A percentile compares a stretch with the other conserved stretches of the same genome.
phyloP scores from a whole-genome alignment of 169 alveolate genomes.

The Eimeria mitis region DNA sequence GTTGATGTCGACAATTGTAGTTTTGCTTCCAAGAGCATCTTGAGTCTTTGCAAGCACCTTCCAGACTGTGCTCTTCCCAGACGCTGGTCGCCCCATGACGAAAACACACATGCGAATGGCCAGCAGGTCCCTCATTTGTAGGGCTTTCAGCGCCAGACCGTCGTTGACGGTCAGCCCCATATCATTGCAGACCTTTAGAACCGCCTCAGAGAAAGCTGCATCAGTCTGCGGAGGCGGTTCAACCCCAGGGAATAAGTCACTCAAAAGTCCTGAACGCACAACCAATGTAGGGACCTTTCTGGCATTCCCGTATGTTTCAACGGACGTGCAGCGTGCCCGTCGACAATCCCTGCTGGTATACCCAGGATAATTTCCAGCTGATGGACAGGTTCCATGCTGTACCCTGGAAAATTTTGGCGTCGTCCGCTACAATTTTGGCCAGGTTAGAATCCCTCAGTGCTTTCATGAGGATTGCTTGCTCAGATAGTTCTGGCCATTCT shows the following conservation, averaged over 20 bases:
- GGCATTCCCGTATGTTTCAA: neutral
- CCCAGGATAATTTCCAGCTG: neutral
- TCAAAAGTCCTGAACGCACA: conserved; percentile 89
- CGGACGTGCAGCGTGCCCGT: too few species aligned
- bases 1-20: conserved; percentile 95
- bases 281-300: neutral
- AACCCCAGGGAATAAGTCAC: conserved; percentile 97
- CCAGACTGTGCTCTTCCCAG: conserved; percentile 97
- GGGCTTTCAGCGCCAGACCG: conserved; percentile 94
- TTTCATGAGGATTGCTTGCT: conserved; percentile 96
- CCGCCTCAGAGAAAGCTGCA: conserved; percentile 91
- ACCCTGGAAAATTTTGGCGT: conserved; percentile 96
- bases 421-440: conserved; percentile 96
- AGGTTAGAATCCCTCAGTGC: conserved; percentile 98
- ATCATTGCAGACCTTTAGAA: conserved; percentile 89
- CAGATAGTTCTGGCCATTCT: conserved; percentile 95
- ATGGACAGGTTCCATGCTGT: conserved; percentile 83
- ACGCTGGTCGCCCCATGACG: conserved; percentile 98
- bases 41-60: conserved; percentile 95
- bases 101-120: conserved; percentile 98
- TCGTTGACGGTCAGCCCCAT: conserved; percentile 86
- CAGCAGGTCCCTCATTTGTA: conserved; percentile 95
- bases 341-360: neutral
- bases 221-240: conserved; percentile 96
- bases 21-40: conserved; percentile 94